Evolutionary conservation across 805 yeast species (phyloP).

Genomic region (Nakazawaea sp.): DNA sequence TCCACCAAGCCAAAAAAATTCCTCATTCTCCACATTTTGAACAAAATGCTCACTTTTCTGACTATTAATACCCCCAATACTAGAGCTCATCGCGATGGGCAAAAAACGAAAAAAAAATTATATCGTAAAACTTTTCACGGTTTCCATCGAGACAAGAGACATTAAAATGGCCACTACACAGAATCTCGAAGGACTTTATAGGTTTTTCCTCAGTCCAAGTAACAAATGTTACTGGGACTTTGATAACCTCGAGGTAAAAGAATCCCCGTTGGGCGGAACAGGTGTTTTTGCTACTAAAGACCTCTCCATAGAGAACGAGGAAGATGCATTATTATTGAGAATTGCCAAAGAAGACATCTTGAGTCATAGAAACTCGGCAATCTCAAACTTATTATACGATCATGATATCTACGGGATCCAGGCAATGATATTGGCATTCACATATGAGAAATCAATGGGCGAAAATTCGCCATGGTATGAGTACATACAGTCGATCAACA

Average conservation of each 20-base stretch:
- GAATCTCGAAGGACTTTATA: constrained; percentile 23
- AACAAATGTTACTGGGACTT: constrained; percentile 51
- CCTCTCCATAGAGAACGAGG: constrained; percentile 23
- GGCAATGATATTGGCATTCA: constrained; percentile 58
- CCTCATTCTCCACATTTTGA: too few relatives aligned
- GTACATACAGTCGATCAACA: constrained; percentile 51
- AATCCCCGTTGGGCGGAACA: constrained; percentile 53
- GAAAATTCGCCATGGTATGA: constrained; percentile 74
- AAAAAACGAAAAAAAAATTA: constrained; percentile 1
- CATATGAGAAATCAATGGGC: constrained; percentile 60
- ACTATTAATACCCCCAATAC: too few relatives aligned
- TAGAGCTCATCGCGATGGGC: too few relatives aligned
- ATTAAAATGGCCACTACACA: constrained; percentile 23
- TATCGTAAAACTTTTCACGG: neutral
- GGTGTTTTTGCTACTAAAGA: constrained; percentile 60
- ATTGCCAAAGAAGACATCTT: constrained; percentile 57
- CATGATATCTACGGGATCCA: constrained; percentile 55
- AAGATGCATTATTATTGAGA: constrained; percentile 34
- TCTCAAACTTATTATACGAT: constrained; percentile 64
- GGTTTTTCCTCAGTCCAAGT: constrained; percentile 43
- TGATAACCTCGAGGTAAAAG: constrained; percentile 33
- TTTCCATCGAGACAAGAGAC: neutral
- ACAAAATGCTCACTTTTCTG: too few relatives aligned
- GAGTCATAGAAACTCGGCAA: constrained; percentile 49
- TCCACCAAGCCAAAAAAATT: too few relatives aligned